Percentiles rank a stretch among this genome's conserved stretches.
Conservation (phyloP, 2,329 filamentous ascomycete species). For the Teratosphaeria viscida region DNA sequence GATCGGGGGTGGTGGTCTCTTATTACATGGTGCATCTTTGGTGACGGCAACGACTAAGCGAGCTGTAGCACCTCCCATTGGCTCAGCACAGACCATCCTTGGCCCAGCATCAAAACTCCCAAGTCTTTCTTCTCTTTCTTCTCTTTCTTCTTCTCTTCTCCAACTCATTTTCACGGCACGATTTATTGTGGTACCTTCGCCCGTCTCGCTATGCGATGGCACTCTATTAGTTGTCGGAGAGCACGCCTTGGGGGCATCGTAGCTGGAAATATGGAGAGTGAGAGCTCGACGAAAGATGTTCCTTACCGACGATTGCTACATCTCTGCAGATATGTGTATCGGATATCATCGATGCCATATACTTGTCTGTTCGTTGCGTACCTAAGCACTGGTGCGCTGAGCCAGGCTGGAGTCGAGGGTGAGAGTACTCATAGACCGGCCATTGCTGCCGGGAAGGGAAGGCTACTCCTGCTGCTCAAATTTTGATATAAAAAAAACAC, state of each 20-base stretch:
- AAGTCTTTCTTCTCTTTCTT: constrained; percentile 14
- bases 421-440: not conserved
- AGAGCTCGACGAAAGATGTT: constrained; percentile 42
- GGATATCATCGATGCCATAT: not conserved
- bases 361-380: not conserved
- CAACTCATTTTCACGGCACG: constrained; percentile 50
- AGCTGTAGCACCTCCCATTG: constrained; percentile 4
- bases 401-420: too few species aligned
- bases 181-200: constrained; percentile 52
- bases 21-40: constrained; percentile 4
- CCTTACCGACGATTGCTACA: constrained; percentile 51
- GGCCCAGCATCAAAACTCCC: constrained; percentile 8
- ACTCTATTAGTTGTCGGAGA: constrained; percentile 57
- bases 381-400: too few species aligned
- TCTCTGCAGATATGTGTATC: not conserved
- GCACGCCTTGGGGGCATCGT: constrained; percentile 44
- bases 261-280: constrained; percentile 55
- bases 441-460: not conserved
- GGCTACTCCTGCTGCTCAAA: not conserved
- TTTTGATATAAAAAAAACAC: too few species aligned
- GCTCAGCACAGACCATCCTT: constrained; percentile 9
- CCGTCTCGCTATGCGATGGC: constrained; percentile 35
- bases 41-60: not conserved
- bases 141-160: constrained; percentile 26
- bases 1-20: constrained; percentile 5